Evolutionary conservation across 495 filamentous ascomycete genomes (phyloP), one percentile per base, ranked within the genome.

Genomic region (Staphylotrichum longicolle): DNA sequence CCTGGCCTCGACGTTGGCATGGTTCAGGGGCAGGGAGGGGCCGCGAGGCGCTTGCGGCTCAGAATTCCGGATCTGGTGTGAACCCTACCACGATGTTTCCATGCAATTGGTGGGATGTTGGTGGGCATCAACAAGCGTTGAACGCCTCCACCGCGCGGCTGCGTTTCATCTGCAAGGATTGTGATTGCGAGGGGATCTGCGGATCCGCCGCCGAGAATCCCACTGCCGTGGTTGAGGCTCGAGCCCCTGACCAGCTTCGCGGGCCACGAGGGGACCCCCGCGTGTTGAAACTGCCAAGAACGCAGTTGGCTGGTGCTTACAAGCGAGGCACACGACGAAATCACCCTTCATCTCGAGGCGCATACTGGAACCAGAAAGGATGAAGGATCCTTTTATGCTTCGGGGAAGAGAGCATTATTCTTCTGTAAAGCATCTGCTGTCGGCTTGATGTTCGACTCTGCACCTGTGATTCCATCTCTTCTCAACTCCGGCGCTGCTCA

Each of bases 151-250:
- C 20, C 20, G 20, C 20, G 20, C 4, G 47, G 20, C 3, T 39
- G 37, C 10, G 15, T 30, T 50, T 30, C 47, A 50, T 32, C 47
- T 5, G 20, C 47, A 50, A 15, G 20, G 47, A 5, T 33, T 50
- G 47, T 50, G 47, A 33, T 50, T 50, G 47, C 47, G 30, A 50
- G 20, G 47, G 47, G 47, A 50, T 30, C 47, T n/a, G 20, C 47
- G 47, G 20, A 50, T 50, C 20, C 47, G 47, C 30, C 20, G 47
- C 20, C 15, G 7, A 45, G 42, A 5, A 45, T 45, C 42, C 42
- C 42, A 45, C 11, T n/a, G 42, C 42, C 5, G 42, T 45, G 42
- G 42, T 12, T 15, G 42, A 45, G 42, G 42, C 42, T 45, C 42
- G n/a, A n/a, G 12, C 42, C 11, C 42, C 42, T 45, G 42, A 15